Conservation (phyloP, 176 grass and related monocot species). For the Miscanthus lutarioriparius region DNA sequence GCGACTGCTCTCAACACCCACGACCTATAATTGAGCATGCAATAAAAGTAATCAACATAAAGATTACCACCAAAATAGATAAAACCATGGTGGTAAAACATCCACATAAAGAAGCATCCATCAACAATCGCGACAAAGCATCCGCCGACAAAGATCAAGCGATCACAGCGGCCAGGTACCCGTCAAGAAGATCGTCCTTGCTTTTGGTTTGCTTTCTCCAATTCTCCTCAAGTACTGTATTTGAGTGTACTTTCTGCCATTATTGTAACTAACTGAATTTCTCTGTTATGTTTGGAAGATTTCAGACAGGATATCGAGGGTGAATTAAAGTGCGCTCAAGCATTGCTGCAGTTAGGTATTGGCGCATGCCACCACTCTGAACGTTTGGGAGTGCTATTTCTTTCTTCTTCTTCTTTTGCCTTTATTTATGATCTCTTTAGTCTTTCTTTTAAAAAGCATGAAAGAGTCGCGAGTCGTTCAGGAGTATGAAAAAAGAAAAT, state of each 20-base stretch:
- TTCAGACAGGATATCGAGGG: not conserved
- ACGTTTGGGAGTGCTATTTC: not conserved
- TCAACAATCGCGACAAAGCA: no score
- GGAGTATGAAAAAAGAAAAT: not conserved
- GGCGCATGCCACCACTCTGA: not conserved
- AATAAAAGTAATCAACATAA: no score
- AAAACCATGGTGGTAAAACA: no score
- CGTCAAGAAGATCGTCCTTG: no score
- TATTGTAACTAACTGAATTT: not conserved
- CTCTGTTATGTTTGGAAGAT: not conserved
- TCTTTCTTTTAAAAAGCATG: not conserved
- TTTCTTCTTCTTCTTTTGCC: conserved; percentile 27
- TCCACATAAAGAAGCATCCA: no score
- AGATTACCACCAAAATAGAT: no score
- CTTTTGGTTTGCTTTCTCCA: not conserved
- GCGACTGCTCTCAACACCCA: no score
- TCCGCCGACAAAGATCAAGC: no score
- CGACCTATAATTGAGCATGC: no score
- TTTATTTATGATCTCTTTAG: not conserved
- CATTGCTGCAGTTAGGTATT: not conserved
- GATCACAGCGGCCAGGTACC: no score
- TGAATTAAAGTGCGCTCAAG: not conserved
- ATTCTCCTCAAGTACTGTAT: not conserved
- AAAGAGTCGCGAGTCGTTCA: not conserved
- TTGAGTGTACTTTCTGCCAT: not conserved